Percentiles rank a stretch among this genome's conserved stretches.
Conservation (phyloP, 2,329 filamentous ascomycete genomes). For the Verticillium albo-atrum region DNA sequence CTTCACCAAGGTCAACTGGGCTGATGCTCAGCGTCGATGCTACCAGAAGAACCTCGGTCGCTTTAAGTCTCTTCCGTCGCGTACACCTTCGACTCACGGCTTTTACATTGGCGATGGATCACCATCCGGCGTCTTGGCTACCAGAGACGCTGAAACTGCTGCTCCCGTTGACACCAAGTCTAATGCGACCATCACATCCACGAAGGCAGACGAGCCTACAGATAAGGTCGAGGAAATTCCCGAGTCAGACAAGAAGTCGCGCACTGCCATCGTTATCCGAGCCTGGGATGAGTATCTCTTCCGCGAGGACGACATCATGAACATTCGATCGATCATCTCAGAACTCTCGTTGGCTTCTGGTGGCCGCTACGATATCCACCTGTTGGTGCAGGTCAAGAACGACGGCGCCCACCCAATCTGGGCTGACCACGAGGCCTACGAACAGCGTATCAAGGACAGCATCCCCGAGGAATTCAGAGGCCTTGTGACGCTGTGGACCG, state of each 20-base stretch:
- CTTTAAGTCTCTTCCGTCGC: slow-evolving; percentile 50
- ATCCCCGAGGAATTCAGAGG: slow-evolving; percentile 83
- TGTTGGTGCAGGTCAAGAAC: slow-evolving; percentile 79
- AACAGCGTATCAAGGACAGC: slow-evolving; percentile 60
- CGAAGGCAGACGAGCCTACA: neutral
- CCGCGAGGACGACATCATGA: slow-evolving; percentile 74
- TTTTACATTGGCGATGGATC: slow-evolving; percentile 43
- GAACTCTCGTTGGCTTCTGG: slow-evolving; percentile 78
- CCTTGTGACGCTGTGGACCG: slow-evolving; percentile 88
- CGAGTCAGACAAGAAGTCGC: slow-evolving; percentile 33
- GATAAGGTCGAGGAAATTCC: slow-evolving; percentile 14
- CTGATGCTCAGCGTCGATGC: slow-evolving; percentile 70
- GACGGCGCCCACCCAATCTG: slow-evolving; percentile 72
- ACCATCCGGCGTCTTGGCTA: slow-evolving; percentile 15
- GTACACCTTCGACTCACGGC: slow-evolving; percentile 37
- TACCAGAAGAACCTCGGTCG: slow-evolving; percentile 64
- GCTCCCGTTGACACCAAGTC: neutral
- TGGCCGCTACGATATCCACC: slow-evolving; percentile 80
- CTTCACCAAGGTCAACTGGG: slow-evolving; percentile 75
- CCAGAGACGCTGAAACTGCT: slow-evolving; percentile 3
- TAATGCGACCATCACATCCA: neutral
- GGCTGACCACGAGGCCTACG: slow-evolving; percentile 67
- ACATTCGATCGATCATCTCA: slow-evolving; percentile 76
- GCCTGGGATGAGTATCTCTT: slow-evolving; percentile 80
- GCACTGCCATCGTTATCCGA: slow-evolving; percentile 76